These are phyloP conservation scores for Neltuma alba DNA, from an alignment of 306 rosid species.

Conservation along the genomic window DNA sequence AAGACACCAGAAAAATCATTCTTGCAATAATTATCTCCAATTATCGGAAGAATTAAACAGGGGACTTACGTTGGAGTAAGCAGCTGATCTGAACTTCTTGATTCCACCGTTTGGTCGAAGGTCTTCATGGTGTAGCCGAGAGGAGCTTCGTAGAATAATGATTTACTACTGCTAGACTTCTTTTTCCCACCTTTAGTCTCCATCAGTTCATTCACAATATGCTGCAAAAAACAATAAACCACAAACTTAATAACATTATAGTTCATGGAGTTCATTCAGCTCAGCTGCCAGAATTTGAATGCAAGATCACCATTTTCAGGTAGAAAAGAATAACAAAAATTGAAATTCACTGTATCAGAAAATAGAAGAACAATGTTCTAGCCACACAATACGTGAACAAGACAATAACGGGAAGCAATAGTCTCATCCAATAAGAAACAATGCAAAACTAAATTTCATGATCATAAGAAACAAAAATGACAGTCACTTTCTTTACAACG, in stretches of 20 bases:
- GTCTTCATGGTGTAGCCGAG: slow-evolving; percentile 97
- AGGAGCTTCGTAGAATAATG: slow-evolving; percentile 88
- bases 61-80: slow-evolving; percentile 92
- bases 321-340: neutral
- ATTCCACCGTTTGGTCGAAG: slow-evolving; percentile 96
- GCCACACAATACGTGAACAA: neutral
- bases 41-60: neutral
- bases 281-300: neutral
- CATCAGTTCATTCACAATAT: slow-evolving; percentile 83
- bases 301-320: neutral
- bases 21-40: slow-evolving; percentile 4
- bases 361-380: neutral
- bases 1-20: neutral
- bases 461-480: neutral
- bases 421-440: neutral
- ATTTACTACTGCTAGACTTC: slow-evolving; percentile 83
- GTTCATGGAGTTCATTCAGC: neutral
- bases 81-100: slow-evolving; percentile 97
- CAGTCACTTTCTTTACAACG: neutral
- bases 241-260: neutral
- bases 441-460: neutral
- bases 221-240: slow-evolving; percentile 38
- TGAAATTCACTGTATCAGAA: neutral
- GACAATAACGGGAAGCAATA: neutral
- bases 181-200: slow-evolving; percentile 92